These are phyloP conservation scores for Leonotis leonurus DNA, from an alignment of 257 asterid species.

Conservation along the genomic window DNA sequence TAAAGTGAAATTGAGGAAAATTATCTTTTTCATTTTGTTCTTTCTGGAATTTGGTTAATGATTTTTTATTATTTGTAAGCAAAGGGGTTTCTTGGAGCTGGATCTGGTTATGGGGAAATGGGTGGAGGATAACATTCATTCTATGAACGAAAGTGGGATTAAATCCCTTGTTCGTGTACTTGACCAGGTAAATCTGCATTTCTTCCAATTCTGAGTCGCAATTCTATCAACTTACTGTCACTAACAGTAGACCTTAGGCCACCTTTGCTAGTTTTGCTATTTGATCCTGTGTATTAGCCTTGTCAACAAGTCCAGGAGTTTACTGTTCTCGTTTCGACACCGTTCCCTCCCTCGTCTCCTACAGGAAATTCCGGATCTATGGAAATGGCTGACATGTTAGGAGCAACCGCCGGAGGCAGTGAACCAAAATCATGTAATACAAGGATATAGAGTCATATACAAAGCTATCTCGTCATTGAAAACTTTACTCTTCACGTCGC, in stretches of 20 bases:
- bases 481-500: not conserved
- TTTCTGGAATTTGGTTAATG: not conserved
- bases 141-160: conserved; percentile 73
- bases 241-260: not conserved
- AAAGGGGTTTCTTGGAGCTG: conserved; percentile 86
- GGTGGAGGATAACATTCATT: conserved; percentile 77
- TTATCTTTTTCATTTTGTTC: not conserved
- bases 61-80: conserved; percentile 26
- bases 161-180: conserved; percentile 66
- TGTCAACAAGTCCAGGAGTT: not conserved
- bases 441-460: not conserved
- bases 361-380: conserved; percentile 94
- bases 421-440: conserved; percentile 64
- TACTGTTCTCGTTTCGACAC: not conserved
- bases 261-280: not conserved
- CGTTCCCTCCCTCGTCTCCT: not conserved
- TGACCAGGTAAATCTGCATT: conserved; percentile 47
- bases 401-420: conserved; percentile 80
- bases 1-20: not conserved
- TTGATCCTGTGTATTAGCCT: not conserved
- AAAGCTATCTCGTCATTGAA: not conserved
- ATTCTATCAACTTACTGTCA: not conserved
- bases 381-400: conserved; percentile 90
- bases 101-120: conserved; percentile 83
- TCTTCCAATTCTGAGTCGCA: not conserved